phyloP scores from a whole-genome alignment of 768 basidiomycete genomes.

The Amanita rubescens region DNA sequence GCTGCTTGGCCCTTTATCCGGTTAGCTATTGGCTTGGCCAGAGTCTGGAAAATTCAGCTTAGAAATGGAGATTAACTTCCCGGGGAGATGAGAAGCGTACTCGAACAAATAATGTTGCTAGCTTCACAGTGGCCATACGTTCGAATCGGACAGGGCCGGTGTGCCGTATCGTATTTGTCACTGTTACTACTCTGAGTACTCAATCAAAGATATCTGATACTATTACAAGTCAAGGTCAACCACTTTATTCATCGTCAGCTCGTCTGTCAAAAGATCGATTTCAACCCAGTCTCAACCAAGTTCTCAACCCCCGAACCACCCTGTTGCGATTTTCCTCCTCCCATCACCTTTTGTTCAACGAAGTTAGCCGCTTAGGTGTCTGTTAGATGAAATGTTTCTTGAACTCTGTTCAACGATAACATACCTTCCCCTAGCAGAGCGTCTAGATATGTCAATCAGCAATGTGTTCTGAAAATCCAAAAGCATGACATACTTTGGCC shows the following conservation, averaged over 20 bases:
- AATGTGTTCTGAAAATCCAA: conserved; percentile 11
- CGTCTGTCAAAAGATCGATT: no score
- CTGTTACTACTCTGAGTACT: not conserved
- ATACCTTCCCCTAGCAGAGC: conserved; percentile 28
- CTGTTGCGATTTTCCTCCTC: conserved; percentile 25
- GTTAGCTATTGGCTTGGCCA: conserved; percentile 75
- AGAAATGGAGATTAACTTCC: not conserved
- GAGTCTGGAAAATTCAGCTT: conserved; percentile 40
- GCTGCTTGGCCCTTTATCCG: conserved; percentile 64
- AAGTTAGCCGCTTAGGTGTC: conserved; percentile 28
- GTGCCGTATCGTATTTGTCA: not conserved
- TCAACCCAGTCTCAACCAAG: conserved; percentile 15
- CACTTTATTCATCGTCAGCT: no score
- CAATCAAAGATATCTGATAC: not conserved
- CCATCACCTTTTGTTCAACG: conserved; percentile 30
- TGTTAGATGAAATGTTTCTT: not conserved
- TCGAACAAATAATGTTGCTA: conserved; percentile 68
- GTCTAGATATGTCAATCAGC: not conserved
- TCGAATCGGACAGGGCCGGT: not conserved
- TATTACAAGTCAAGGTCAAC: not conserved
- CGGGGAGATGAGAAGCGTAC: conserved; percentile 26
- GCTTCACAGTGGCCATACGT: conserved; percentile 64
- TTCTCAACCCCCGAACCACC: conserved; percentile 32
- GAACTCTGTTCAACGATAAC: not conserved
- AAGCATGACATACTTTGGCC: not conserved